Evolutionary conservation across 2,329 filamentous ascomycete genomes (phyloP).

Genomic region (Cladosporium oxysporum): DNA sequence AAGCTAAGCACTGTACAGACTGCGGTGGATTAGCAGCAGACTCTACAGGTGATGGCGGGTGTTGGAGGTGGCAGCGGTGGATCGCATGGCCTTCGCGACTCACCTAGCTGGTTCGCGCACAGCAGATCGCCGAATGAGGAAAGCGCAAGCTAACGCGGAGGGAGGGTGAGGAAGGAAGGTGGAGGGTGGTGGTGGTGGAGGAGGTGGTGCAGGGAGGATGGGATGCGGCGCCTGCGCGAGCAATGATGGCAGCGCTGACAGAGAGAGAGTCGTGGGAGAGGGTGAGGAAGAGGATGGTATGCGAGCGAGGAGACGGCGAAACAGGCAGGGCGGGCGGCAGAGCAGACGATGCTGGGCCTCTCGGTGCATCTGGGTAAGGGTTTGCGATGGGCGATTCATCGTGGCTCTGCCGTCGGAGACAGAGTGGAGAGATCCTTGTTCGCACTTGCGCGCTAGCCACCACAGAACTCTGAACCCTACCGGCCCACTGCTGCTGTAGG

Average conservation of each 20-base stretch:
- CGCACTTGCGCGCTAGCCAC: constrained; percentile 2
- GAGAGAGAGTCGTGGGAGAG: constrained; percentile 17
- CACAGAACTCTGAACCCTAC: neutral
- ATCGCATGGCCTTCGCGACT: constrained; percentile 15
- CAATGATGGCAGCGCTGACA: constrained; percentile 18
- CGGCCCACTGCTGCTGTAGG: neutral
- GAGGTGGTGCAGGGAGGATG: neutral
- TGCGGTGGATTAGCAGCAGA: neutral
- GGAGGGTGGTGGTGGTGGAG: neutral
- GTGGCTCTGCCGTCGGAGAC: constrained; percentile 12
- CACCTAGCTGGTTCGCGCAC: constrained; percentile 19
- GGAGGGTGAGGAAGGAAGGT: neutral
- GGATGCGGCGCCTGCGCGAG: constrained; percentile 4
- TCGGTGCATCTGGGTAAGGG: constrained; percentile 13
- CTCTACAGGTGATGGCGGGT: neutral
- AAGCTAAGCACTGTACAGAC: constrained; percentile 3
- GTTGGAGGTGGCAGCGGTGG: neutral
- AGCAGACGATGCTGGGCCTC: constrained; percentile 13
- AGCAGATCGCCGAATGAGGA: constrained; percentile 18
- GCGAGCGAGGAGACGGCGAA: constrained; percentile 21
- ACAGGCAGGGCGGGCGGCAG: constrained; percentile 18
- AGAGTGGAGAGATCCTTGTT: constrained; percentile 13
- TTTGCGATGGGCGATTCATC: constrained; percentile 8
- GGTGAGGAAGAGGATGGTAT: constrained; percentile 2
- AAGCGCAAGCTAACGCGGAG: constrained; percentile 12